Conservation (phyloP, 345 rosid genomes). For the Dovyalis caffra region DNA sequence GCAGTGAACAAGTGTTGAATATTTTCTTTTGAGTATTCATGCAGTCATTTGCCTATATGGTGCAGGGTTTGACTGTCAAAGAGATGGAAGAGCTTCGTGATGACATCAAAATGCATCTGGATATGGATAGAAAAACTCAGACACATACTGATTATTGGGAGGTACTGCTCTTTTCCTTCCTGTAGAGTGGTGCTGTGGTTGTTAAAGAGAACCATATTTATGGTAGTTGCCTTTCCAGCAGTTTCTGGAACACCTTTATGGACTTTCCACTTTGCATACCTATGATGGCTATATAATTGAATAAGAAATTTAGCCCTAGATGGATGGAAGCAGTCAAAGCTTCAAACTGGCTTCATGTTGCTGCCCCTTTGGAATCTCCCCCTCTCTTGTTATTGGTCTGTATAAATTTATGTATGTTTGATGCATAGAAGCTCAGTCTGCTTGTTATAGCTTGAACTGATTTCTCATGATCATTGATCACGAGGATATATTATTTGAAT, state of each 20-base stretch:
- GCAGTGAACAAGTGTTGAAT: neutral
- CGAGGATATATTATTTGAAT: neutral
- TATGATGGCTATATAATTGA: no score
- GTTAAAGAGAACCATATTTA: no score
- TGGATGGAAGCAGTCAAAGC: no score
- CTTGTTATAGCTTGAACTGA: neutral
- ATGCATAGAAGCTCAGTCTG: neutral
- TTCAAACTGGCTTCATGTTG: neutral
- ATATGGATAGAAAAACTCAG: slow-evolving; percentile 75
- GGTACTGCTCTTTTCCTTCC: slow-evolving; percentile 40
- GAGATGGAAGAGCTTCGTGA: slow-evolving; percentile 95
- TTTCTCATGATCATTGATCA: neutral
- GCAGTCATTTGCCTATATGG: slow-evolving; percentile 14
- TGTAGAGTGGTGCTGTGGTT: no score
- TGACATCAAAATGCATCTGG: slow-evolving; percentile 95
- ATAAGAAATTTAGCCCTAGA: no score
- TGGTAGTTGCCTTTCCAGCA: no score
- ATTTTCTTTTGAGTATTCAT: slow-evolving; percentile 8
- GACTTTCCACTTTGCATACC: no score
- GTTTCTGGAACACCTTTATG: no score
- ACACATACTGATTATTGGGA: slow-evolving; percentile 82
- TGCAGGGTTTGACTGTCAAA: slow-evolving; percentile 81
- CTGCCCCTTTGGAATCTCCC: neutral
- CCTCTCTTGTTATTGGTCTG: no score
- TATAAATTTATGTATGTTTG: neutral